Evolutionary conservation across 2,329 filamentous ascomycete genomes (phyloP).

Genomic region (Monosporascus sp.): DNA sequence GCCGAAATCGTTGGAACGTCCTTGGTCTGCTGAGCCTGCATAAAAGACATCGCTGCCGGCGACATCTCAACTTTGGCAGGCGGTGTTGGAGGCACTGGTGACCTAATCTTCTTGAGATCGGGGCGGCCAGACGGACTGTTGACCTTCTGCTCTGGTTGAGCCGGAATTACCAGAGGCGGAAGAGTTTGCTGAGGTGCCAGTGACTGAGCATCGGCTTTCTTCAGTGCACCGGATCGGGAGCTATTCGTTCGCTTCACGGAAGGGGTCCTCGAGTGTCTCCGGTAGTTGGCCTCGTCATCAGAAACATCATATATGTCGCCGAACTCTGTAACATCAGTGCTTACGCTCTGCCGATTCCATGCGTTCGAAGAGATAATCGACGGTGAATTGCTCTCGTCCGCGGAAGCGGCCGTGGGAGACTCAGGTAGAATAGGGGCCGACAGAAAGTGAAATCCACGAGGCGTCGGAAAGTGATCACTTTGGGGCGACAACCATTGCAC

Average conservation of each 20-base stretch:
- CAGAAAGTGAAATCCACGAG: slow-evolving; percentile 61
- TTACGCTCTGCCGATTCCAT: slow-evolving; percentile 59
- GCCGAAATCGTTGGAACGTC: slow-evolving; percentile 70
- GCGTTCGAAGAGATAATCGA: slow-evolving; percentile 51
- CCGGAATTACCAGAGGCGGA: slow-evolving; percentile 50
- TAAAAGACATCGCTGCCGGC: slow-evolving; percentile 66
- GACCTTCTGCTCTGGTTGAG: slow-evolving; percentile 25
- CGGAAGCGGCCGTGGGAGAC: slow-evolving; percentile 51
- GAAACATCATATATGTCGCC: slow-evolving; percentile 86
- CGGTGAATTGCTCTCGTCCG: slow-evolving; percentile 41
- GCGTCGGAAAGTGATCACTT: slow-evolving; percentile 66
- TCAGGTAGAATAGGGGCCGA: slow-evolving; percentile 58
- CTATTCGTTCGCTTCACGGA: slow-evolving; percentile 31
- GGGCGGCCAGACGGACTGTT: slow-evolving; percentile 42
- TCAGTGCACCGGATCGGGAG: slow-evolving; percentile 31
- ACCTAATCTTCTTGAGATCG: slow-evolving; percentile 43
- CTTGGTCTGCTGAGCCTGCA: slow-evolving; percentile 57
- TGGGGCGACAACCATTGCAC: slow-evolving; percentile 54
- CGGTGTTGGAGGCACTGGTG: slow-evolving; percentile 59
- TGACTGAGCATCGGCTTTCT: slow-evolving; percentile 35
- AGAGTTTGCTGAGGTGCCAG: slow-evolving; percentile 33
- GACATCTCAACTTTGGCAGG: slow-evolving; percentile 69
- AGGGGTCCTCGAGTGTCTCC: slow-evolving; percentile 40
- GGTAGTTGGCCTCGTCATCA: slow-evolving; percentile 61
- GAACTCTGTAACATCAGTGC: slow-evolving; percentile 67